These are phyloP conservation scores for Pyrus betulifolia DNA, from an alignment of 306 rosid species.

Conservation along the genomic window DNA sequence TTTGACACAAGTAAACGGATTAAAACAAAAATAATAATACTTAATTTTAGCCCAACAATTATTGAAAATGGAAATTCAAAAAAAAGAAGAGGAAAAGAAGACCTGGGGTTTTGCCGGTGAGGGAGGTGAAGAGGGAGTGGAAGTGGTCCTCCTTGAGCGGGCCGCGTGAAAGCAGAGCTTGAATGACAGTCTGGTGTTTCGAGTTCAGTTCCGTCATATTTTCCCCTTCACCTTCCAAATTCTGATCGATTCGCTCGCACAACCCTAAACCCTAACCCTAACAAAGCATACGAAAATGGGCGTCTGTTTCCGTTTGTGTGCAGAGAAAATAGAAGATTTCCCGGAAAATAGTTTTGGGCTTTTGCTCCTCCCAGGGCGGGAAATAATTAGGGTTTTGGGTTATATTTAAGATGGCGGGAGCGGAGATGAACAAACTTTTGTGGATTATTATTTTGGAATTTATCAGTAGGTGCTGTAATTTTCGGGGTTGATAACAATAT, in stretches of 20 bases:
- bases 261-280: too few relatives aligned
- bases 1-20: background rate
- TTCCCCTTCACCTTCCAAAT: slow-evolving; percentile 1
- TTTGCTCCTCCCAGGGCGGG: slow-evolving; percentile 4
- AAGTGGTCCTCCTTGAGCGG: slow-evolving; percentile 63
- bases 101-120: slow-evolving; percentile 81
- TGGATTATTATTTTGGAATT: background rate
- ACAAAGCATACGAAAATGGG: background rate
- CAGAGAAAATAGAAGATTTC: background rate
- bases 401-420: background rate
- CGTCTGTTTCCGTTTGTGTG: background rate
- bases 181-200: slow-evolving; percentile 70
- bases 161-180: slow-evolving; percentile 75
- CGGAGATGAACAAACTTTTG: background rate
- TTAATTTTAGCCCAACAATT: background rate
- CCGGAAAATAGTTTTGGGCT: background rate
- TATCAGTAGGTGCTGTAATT: background rate
- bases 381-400: background rate
- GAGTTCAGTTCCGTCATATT: slow-evolving; percentile 42
- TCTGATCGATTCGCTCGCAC: slow-evolving; percentile 14
- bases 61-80: background rate
- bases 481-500: background rate
- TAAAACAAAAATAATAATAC: background rate
- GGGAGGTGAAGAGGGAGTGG: slow-evolving; percentile 47
- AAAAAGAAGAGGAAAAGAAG: background rate